phyloP scores from a whole-genome alignment of 306 rosid genomes.

The Medicago arabica region DNA sequence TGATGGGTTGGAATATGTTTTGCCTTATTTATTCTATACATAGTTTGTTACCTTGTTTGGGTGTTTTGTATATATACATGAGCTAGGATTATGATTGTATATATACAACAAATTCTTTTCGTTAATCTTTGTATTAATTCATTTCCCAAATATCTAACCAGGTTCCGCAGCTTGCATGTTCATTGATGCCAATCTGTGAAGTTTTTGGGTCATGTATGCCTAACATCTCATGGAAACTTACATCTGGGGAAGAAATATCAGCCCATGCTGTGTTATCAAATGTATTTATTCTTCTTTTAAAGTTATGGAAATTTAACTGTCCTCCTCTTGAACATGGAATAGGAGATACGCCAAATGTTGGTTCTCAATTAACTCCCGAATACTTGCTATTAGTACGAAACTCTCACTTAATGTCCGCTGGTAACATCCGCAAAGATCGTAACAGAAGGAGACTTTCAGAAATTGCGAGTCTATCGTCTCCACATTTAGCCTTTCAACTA shows the following conservation, averaged over 20 bases:
- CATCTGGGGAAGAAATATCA: conserved; percentile 85
- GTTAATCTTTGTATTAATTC: conserved; percentile 20
- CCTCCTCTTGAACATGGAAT: conserved; percentile 96
- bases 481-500: too few relatives aligned
- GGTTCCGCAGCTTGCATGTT: conserved; percentile 98
- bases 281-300: conserved; percentile 91
- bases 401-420: conserved; percentile 72
- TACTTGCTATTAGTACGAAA: conserved; percentile 86
- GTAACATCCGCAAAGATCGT: conserved; percentile 58
- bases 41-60: too few relatives aligned
- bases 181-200: conserved; percentile 98
- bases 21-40: too few relatives aligned
- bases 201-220: conserved; percentile 97
- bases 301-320: conserved; percentile 88
- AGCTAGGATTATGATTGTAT: background rate
- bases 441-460: conserved; percentile 82
- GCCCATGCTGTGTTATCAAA: conserved; percentile 96
- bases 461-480: conserved; percentile 70
- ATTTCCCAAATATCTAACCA: conserved; percentile 47
- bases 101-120: background rate
- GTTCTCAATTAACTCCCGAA: conserved; percentile 94
- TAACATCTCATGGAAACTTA: conserved; percentile 66
- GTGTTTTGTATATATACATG: too few relatives aligned
- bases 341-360: conserved; percentile 92
- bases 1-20: too few relatives aligned